Base-by-base conservation (phyloP, 768 basidiomycete species). In the Auricularia sp. region DNA sequence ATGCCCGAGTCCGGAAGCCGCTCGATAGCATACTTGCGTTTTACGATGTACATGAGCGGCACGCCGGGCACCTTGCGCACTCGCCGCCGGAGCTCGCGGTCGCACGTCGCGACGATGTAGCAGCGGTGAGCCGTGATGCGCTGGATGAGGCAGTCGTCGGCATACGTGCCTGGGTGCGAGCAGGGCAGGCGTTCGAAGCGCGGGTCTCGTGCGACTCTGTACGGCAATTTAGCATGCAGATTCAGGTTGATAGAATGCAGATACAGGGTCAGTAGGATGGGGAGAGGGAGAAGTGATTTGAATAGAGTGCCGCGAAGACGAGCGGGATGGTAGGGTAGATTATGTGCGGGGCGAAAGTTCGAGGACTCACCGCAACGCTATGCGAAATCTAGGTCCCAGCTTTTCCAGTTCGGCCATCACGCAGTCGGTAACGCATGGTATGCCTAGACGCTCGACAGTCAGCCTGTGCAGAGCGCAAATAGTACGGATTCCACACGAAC, bases 321-420 rank as follows among this genome's bases (percentile, higher is more conserved):
- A 29, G 35, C 35, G 42, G 33, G 63, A 13, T 14, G 8, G 39
- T 39, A 24, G 58, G 44, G 45, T 62, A 13, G 65, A 45, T 3
- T 59, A 11, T 4, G 3, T 59, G 56, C 14, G 34, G 13, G 21
- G 56, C 11, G 21, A 35, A 18, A 10, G 24, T 51, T 29, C 6
- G 61, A 29, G 39, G 61, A 76, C 89, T 71, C 64, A 94, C 95
- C 93, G 87, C 59, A 99, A 80, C 21, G 97, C 97, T 39, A 98
- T 85, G 45, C 97, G 87, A 76, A 96, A 99, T 70, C 90, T 88
- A 62, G 94, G 94, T 2, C 97, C 97, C 14, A 99, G 79, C 77
- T 99, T 99, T 77, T 99, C 97, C 70, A 99, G 78, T 75, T 99
- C 97, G 6, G 96, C 97, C 83, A 98, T 90, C 13, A 99, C 97